Evolutionary conservation across 345 rosid species (phyloP).

Genomic region (Syzygium grande): DNA sequence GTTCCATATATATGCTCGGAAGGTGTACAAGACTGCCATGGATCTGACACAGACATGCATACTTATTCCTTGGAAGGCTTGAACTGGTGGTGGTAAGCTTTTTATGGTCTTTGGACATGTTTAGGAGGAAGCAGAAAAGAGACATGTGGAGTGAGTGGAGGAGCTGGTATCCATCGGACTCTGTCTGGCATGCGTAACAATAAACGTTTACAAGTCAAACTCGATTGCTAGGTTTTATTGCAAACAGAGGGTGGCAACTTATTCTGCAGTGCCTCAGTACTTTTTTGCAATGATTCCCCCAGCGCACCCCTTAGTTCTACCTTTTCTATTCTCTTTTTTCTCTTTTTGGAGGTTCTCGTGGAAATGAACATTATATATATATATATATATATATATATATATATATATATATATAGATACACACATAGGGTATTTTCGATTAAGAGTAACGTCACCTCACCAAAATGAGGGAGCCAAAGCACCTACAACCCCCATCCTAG

Average conservation of each 20-base stretch:
- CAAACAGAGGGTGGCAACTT: background rate
- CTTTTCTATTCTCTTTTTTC: background rate
- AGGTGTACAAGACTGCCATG: background rate
- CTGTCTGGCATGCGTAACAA: slow-evolving; percentile 7
- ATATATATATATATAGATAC: no score
- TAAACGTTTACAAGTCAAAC: background rate
- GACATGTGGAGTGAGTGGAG: background rate
- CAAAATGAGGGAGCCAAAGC: no score
- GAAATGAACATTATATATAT: background rate
- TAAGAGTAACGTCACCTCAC: no score
- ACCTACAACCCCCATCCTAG: no score
- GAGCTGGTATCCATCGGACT: background rate
- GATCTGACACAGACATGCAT: background rate
- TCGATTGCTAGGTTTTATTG: background rate
- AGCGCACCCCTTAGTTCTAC: background rate
- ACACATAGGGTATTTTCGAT: no score
- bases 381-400: no score
- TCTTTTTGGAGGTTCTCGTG: background rate
- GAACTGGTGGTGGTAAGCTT: no score
- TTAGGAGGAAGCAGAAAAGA: background rate
- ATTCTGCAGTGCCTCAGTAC: background rate
- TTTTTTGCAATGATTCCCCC: background rate
- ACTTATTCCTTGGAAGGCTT: background rate
- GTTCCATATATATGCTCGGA: background rate
- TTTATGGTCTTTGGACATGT: background rate